These are phyloP conservation scores for Ophiosphaerella narmari DNA, from an alignment of 2,329 filamentous ascomycete genomes.

Conservation along the genomic window DNA sequence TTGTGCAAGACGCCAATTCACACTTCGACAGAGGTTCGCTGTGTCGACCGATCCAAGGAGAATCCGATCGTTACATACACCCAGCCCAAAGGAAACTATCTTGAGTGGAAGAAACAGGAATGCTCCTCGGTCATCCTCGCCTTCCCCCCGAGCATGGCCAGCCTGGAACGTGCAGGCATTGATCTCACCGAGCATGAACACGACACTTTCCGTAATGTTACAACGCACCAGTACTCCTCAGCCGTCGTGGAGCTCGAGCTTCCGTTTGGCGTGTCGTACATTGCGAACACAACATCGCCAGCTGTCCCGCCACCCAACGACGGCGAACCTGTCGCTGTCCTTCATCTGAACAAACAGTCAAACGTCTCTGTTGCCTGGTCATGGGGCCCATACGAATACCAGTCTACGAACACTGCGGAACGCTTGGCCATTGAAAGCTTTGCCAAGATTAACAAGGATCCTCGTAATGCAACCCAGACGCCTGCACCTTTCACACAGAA, in stretches of 20 bases:
- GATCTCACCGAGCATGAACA: conserved; percentile 42
- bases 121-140: conserved; percentile 44
- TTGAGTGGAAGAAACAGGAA: conserved; percentile 39
- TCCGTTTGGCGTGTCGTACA: conserved; percentile 45
- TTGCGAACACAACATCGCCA: conserved; percentile 28
- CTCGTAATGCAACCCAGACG: conserved; percentile 33
- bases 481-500: conserved; percentile 20
- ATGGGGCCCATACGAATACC: conserved; percentile 43
- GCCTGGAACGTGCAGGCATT: conserved; percentile 38
- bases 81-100: conserved; percentile 33
- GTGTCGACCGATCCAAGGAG: conserved; percentile 42
- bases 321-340: conserved; percentile 41
- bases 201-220: conserved; percentile 37
- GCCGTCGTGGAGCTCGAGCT: conserved; percentile 39
- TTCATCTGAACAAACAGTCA: conserved; percentile 35
- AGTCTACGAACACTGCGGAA: conserved; percentile 32
- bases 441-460: conserved; percentile 43
- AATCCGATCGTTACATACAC: conserved; percentile 42
- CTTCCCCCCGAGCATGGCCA: conserved; percentile 41
- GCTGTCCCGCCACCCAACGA: conserved; percentile 38
- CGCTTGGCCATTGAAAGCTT: conserved; percentile 37
- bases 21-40: conserved; percentile 39
- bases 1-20: conserved; percentile 40
- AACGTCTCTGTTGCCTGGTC: conserved; percentile 44
- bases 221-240: conserved; percentile 44